Conservation (phyloP, 2,329 filamentous ascomycete genomes). For the Colletotrichum simmondsii region DNA sequence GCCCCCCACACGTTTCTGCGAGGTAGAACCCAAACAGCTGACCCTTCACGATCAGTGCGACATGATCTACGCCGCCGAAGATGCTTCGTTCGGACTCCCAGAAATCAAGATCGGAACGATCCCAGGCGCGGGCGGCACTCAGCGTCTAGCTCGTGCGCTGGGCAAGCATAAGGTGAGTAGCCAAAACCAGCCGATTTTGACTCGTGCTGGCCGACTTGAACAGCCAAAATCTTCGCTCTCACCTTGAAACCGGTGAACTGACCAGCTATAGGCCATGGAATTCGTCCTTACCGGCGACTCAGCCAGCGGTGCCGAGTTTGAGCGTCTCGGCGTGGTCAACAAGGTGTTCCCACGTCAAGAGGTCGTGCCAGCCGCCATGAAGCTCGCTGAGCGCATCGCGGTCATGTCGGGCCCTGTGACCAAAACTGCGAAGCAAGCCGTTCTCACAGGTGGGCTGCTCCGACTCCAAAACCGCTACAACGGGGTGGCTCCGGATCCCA, state of each 20-base stretch:
- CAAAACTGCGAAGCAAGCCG: constrained; percentile 54
- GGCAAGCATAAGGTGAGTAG: constrained; percentile 52
- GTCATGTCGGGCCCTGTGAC: constrained; percentile 51
- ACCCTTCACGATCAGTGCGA: constrained; percentile 45
- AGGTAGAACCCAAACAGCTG: not conserved
- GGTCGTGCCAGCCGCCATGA: constrained; percentile 50
- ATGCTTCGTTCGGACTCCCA: constrained; percentile 50
- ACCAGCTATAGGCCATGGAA: constrained; percentile 52
- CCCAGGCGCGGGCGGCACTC: constrained; percentile 53
- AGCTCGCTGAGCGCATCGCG: constrained; percentile 51
- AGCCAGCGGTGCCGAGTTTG: constrained; percentile 48
- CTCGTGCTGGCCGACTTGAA: constrained; percentile 37
- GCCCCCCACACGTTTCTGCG: not conserved
- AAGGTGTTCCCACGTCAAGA: constrained; percentile 45
- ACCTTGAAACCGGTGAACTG: constrained; percentile 8
- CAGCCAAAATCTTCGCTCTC: constrained; percentile 36
- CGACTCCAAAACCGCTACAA: not conserved
- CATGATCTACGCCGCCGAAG: constrained; percentile 48
- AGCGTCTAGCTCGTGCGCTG: constrained; percentile 51
- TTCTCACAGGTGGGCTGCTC: constrained; percentile 49
- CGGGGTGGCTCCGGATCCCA: not conserved
- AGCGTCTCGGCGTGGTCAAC: constrained; percentile 52
- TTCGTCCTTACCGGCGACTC: constrained; percentile 54
- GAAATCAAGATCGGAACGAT: constrained; percentile 53
- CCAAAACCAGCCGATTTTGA: constrained; percentile 38